Evolutionary conservation across 208 protist species (phyloP).

Genomic region (Acanthamoeba royreba): DNA sequence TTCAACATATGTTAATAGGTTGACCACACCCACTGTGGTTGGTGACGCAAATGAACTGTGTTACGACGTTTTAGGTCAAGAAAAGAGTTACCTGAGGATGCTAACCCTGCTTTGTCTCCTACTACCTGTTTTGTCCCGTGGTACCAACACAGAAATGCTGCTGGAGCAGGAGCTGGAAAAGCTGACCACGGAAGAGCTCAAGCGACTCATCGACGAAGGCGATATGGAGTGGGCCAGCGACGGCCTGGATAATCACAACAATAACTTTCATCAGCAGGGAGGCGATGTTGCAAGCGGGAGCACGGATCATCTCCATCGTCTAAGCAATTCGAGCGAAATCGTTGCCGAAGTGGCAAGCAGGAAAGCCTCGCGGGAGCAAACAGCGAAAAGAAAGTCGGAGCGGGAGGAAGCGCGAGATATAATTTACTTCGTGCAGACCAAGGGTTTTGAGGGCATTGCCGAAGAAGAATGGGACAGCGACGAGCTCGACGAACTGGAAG

Average conservation of each 20-base stretch:
- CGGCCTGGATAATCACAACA: not conserved
- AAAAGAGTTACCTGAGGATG: too few relatives aligned
- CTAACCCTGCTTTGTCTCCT: too few relatives aligned
- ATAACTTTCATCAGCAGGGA: too few relatives aligned
- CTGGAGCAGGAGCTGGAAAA: conserved; percentile 11
- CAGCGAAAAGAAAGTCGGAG: not conserved
- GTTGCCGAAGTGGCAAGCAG: not conserved
- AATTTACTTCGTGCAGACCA: not conserved
- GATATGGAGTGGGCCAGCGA: not conserved
- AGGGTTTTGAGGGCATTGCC: not conserved
- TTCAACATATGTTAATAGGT: too few relatives aligned
- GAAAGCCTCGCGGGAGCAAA: not conserved
- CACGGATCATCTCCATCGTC: not conserved
- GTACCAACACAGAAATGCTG: not conserved
- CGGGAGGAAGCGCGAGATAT: not conserved
- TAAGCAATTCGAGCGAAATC: not conserved
- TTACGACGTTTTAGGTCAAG: too few relatives aligned
- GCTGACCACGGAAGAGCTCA: conserved; percentile 22
- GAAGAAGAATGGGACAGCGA: conserved; percentile 18
- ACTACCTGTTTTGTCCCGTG: too few relatives aligned
- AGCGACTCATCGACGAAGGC: not conserved
- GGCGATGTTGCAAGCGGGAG: not conserved
- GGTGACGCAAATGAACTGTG: too few relatives aligned
- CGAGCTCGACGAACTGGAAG: not conserved
- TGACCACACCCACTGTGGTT: too few relatives aligned